These are phyloP conservation scores for Nigrospora osmanthi DNA, from an alignment of 2,329 filamentous ascomycete species.

Conservation along the genomic window DNA sequence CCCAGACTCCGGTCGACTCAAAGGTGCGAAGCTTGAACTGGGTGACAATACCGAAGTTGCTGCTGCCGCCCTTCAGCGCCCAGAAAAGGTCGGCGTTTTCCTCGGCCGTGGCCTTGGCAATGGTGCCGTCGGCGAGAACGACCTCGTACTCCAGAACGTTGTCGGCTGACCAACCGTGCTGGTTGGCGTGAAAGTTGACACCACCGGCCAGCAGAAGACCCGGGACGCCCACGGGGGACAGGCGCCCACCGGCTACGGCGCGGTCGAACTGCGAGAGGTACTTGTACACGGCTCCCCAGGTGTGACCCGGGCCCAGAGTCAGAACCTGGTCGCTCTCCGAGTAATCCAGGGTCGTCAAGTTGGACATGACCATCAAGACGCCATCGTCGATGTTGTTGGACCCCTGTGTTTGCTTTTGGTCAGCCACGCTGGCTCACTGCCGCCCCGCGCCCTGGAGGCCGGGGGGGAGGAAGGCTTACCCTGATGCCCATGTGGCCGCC, in stretches of 20 bases:
- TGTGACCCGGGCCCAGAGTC: slow-evolving; percentile 5
- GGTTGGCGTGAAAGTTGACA: slow-evolving; percentile 6
- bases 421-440: not conserved
- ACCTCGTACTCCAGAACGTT: slow-evolving; percentile 2
- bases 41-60: slow-evolving; percentile 2
- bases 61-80: slow-evolving; percentile 2
- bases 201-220: slow-evolving; percentile 7
- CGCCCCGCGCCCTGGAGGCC: not conserved
- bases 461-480: slow-evolving; percentile 7
- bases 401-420: slow-evolving; percentile 7
- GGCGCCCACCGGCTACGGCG: slow-evolving; percentile 5
- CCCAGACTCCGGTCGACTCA: slow-evolving; percentile 7
- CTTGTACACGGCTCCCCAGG: slow-evolving; percentile 5
- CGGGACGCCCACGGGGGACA: slow-evolving; percentile 6
- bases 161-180: slow-evolving; percentile 1
- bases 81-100: slow-evolving; percentile 3
- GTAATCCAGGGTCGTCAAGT: slow-evolving; percentile 6
- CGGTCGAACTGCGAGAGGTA: slow-evolving; percentile 2
- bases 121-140: slow-evolving; percentile 1
- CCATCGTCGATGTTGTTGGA: slow-evolving; percentile 7
- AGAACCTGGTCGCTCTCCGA: slow-evolving; percentile 14
- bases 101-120: not conserved
- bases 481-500: slow-evolving; percentile 25
- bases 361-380: slow-evolving; percentile 6
- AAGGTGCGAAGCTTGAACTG: slow-evolving; percentile 4